Evolutionary conservation across 345 rosid species (phyloP), one percentile per base, ranked within the genome.

Genomic region (Salix viminalis): DNA sequence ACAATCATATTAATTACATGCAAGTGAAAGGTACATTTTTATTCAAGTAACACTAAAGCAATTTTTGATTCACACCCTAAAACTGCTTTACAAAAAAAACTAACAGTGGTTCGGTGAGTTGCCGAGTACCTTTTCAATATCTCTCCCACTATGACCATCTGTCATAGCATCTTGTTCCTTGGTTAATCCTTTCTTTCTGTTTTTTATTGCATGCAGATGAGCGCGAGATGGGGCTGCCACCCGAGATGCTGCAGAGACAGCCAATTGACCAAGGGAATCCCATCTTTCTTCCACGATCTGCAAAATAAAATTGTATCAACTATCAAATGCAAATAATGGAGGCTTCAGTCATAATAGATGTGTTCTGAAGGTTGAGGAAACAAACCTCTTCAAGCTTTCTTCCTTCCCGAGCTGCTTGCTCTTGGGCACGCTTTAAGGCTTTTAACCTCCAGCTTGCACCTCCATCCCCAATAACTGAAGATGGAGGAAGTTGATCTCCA

Each of bases 371-470:
- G 75, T 30, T 7, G 30, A 42, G 68, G 30, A 69, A 83, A 28
- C 72, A 74, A 74, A 92, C 98, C 83, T 93, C 92, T 21, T 88
- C 87, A 52, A 93, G 84, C 32, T 74, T 84, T 72, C 85, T 82
- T 46, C 98, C 99, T 34, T 95, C 97, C 76, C 99, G 89, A 19
- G 88, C 91, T 36, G 99, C 98, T 76, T 95, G 96, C 87, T 95
- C 99, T 73, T 87, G 83, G 7, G 98, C 91, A 74, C 98, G 93
- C 85, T 89, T 95, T 72, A 93, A 84, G 52, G 97, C 91, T 86
- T 93, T 96, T 74, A 93, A 82, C 83, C 97, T 89, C 98, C 99
- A 96, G 77, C 99, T 96, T 7, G 94, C 94, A 67, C 98, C 99
- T 30, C 99, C 99, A 85, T 96, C 99, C 23, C 96, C 97, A 71